Conservation (phyloP, 768 basidiomycete species). For the Kwoniella dendrophila region DNA sequence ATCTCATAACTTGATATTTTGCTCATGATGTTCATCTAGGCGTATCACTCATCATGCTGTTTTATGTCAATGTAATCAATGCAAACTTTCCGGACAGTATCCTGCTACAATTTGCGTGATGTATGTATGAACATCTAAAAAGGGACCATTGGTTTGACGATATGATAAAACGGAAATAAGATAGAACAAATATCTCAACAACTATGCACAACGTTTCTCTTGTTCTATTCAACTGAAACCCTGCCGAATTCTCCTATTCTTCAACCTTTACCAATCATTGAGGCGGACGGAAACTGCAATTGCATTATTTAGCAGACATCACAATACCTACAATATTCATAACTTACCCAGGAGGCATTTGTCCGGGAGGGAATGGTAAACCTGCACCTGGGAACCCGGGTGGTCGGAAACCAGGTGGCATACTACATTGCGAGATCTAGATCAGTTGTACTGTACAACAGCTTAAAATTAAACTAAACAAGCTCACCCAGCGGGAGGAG, state of each 20-base stretch:
- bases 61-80: too few relatives aligned
- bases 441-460: not conserved
- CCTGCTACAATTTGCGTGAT: not conserved
- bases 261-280: conserved; percentile 30
- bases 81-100: not conserved
- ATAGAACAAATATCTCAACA: not conserved
- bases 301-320: conserved; percentile 5
- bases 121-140: not conserved
- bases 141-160: not conserved
- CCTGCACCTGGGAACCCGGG: conserved; percentile 51
- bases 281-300: conserved; percentile 47
- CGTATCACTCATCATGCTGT: too few relatives aligned
- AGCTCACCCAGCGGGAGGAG: conserved; percentile 48
- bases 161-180: not conserved
- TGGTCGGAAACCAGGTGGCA: conserved; percentile 55
- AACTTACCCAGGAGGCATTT: conserved; percentile 56
- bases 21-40: too few relatives aligned
- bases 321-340: not conserved
- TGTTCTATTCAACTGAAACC: not conserved
- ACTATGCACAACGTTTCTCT: not conserved
- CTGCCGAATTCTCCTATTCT: not conserved
- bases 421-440: conserved; percentile 23
- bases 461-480: not conserved
- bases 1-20: too few relatives aligned
- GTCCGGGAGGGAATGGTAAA: conserved; percentile 52